These are phyloP conservation scores for Globisporangium okanoganense DNA, from an alignment of 352 stramenopile genomes.

Conservation along the genomic window DNA sequence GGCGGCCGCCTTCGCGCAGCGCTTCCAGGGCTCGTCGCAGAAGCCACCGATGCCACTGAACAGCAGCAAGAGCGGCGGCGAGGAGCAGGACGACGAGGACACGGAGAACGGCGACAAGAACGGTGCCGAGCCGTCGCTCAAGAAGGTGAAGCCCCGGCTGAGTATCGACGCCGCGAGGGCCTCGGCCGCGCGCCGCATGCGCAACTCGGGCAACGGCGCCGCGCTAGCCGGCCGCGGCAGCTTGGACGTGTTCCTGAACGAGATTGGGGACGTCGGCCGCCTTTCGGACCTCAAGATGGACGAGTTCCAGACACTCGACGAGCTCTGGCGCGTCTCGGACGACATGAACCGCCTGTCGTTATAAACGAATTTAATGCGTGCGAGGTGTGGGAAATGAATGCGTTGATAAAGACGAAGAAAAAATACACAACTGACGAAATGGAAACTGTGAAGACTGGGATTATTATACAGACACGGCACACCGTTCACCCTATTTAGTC, in stretches of 20 bases:
- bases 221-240: conserved; percentile 53
- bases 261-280: conserved; percentile 72
- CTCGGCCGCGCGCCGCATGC: conserved; percentile 61
- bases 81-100: conserved; percentile 40
- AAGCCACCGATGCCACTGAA: conserved; percentile 31
- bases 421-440: conserved; percentile 1
- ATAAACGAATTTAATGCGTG: conserved; percentile 21
- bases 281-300: conserved; percentile 87
- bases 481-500: too few relatives aligned
- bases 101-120: conserved; percentile 22
- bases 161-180: conserved; percentile 76
- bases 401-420: background rate
- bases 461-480: too few relatives aligned
- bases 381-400: background rate
- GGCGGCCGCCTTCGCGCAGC: conserved; percentile 52
- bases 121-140: conserved; percentile 55
- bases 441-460: too few relatives aligned
- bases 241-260: conserved; percentile 76
- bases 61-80: conserved; percentile 35
- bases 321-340: conserved; percentile 81
- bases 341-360: conserved; percentile 83
- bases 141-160: conserved; percentile 70
- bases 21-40: conserved; percentile 30
- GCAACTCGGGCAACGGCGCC: conserved; percentile 48
- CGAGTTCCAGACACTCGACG: conserved; percentile 77